phyloP scores from a whole-genome alignment of 2,329 filamentous ascomycete genomes.

The Colletotrichum kahawae region DNA sequence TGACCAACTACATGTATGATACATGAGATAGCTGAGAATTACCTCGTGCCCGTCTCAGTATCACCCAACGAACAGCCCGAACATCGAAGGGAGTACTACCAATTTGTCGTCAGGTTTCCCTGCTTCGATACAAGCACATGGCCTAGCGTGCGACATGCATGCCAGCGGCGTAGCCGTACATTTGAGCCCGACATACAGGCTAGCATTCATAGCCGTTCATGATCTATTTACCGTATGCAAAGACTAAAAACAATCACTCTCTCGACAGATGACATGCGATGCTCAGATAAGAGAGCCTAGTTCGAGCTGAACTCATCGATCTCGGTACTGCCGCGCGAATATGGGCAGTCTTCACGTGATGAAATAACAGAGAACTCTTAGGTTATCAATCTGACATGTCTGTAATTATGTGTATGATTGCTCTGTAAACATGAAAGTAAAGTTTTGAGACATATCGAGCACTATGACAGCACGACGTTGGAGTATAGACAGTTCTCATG shows the following conservation, averaged over 20 bases:
- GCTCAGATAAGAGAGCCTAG: neutral
- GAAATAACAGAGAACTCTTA: neutral
- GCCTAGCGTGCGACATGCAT: neutral
- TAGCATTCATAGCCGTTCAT: neutral
- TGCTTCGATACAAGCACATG: neutral
- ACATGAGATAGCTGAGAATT: neutral
- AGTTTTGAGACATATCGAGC: neutral
- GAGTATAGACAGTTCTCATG: fast-evolving
- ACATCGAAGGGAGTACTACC: neutral
- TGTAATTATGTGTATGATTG: fast-evolving
- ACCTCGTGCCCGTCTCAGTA: neutral
- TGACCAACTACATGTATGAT: neutral
- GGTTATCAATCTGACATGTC: fast-evolving
- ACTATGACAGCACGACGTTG: neutral
- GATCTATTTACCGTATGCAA: too few species aligned
- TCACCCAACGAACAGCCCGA: neutral
- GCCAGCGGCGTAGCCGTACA: neutral
- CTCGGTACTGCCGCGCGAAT: neutral
- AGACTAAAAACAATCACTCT: too few species aligned
- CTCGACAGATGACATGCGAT: neutral
- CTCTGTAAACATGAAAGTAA: neutral
- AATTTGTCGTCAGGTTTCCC: fast-evolving
- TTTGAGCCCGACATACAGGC: neutral
- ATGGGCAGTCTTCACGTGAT: neutral
- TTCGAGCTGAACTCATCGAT: neutral